Conservation (phyloP, 139 green algal species). For the Chlorokybus atmophyticus region DNA sequence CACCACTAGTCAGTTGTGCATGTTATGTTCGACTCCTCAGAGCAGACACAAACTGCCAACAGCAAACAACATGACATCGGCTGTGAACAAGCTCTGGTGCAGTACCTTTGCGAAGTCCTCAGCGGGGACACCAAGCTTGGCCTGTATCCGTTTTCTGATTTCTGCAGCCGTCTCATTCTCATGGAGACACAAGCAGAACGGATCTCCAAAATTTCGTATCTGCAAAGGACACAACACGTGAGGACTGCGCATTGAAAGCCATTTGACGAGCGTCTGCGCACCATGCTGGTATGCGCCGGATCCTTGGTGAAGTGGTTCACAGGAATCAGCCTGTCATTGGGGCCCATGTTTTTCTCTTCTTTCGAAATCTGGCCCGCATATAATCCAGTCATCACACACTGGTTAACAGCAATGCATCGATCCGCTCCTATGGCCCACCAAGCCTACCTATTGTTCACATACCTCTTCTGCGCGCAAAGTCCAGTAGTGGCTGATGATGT, state of each 20-base stretch:
- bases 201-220: slow-evolving; percentile 66
- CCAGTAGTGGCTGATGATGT: slow-evolving; percentile 70
- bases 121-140: slow-evolving; percentile 52
- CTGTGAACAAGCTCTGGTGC: not conserved
- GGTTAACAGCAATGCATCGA: slow-evolving; percentile 27
- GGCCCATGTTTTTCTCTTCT: slow-evolving; percentile 40
- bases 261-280: not conserved
- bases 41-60: not conserved
- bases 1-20: not conserved
- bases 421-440: not conserved
- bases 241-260: not conserved
- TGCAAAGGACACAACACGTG: slow-evolving; percentile 10
- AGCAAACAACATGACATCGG: not conserved
- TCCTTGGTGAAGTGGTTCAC: slow-evolving; percentile 47
- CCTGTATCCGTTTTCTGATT: slow-evolving; percentile 47
- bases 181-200: slow-evolving; percentile 62
- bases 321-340: slow-evolving; percentile 36
- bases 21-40: not conserved
- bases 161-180: slow-evolving; percentile 57
- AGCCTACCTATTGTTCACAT: not conserved
- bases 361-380: slow-evolving; percentile 36
- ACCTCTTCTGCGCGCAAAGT: slow-evolving; percentile 38
- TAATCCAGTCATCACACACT: slow-evolving; percentile 10
- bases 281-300: not conserved
- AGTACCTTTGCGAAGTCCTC: slow-evolving; percentile 57